Evolutionary conservation across 768 basidiomycete genomes (phyloP), one percentile per base, ranked within the genome.

Genomic region (Auricularia heimuer): DNA sequence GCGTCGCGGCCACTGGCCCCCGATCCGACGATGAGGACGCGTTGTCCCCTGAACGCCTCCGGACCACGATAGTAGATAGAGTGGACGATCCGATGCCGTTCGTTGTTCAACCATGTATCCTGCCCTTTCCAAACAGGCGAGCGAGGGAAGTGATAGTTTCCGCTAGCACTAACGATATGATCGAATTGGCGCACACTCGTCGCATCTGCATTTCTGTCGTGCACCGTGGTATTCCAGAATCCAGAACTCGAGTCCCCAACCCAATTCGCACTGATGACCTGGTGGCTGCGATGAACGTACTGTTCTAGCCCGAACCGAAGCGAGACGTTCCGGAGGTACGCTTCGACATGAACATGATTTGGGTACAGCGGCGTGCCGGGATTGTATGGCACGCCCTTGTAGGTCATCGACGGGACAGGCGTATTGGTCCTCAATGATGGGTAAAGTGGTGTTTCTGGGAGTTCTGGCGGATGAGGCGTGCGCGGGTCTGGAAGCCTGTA

Each of bases 341-440:
- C 70, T 51, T 76, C 70, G 14, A 86, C 71, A 63, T 77, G 70
- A 58, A 81, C 75, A 65, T 83, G 80, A 2, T 73, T 72, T 1
- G 85, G 79, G 69, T 77, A 86, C 7, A 87, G 75, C 2, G 81
- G 78, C 3, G 83, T 84, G 6, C 76, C 74, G 0, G 79, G 80
- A 0, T 78, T 79, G 64, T 81, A 86, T 0, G 84, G 79, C 70
- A 83, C 81, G 8, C 74, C 71, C 21, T 83, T 83, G 68, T 80
- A 84, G 0, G 84, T 81, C 83, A 85, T 86, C 10, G 77, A 78
- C 1, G 84, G 84, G 2, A 81, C 76, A 16, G 83, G 83, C 0
- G 82, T 83, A 70, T 85, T 85, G 14, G 82, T 83, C 65, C 72
- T 79, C n/a, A 86, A 76, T 7, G 72, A 75, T 3, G 83, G 83